Base-by-base conservation (phyloP, 176 grass and related monocot genomes). In the Ensete glaucum region DNA sequence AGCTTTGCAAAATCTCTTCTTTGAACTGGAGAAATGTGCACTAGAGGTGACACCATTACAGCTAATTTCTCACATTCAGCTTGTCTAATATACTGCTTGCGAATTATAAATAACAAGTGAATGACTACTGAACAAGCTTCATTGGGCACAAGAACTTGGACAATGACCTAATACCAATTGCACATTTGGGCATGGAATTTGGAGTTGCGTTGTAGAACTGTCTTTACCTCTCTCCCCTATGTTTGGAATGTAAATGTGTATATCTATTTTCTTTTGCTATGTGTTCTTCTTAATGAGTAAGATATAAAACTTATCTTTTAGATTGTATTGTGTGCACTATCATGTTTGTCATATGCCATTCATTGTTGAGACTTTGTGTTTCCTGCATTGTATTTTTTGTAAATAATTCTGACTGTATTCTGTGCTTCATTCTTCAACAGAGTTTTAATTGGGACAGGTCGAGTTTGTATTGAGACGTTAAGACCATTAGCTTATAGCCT, bases 401-500 rank as follows among this genome's bases (percentile, higher is more conserved):
- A 24, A 53, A 76, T 48, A 1, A 43, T 48, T 62, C 27, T 62
- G 26, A 60, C 29, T 43, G 26, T 48, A 21, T 50, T 13, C 43
- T 70, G 16, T 84, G 67, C 59, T 79, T 70, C 72, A 21, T 82
- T 87, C 60, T 79, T 80, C 82, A 16, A 71, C 82, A 99, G 95
- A 88, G 91, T 99, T 81, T 73, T 99, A 83, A 87, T 99, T 73
- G 95, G 95, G 54, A 91, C 95, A 73, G 95, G 88, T 29, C 86
- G 95, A 67, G 95, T 94, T 82, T 99, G 90, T 74, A 87, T 99
- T 8, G 95, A 99, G 81, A 91, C 91, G 77, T 87, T 99, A 83
- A 86, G 88, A 66, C 91, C 95, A 8, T 85, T 99, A 76, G 95
- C 95, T 73, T 99, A 99, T 77, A 99, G 84, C 76, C 88, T 99